These are phyloP conservation scores for Phylloboletellus chloephorus DNA, from an alignment of 1,284 basidiomycete genomes.

Conservation along the genomic window DNA sequence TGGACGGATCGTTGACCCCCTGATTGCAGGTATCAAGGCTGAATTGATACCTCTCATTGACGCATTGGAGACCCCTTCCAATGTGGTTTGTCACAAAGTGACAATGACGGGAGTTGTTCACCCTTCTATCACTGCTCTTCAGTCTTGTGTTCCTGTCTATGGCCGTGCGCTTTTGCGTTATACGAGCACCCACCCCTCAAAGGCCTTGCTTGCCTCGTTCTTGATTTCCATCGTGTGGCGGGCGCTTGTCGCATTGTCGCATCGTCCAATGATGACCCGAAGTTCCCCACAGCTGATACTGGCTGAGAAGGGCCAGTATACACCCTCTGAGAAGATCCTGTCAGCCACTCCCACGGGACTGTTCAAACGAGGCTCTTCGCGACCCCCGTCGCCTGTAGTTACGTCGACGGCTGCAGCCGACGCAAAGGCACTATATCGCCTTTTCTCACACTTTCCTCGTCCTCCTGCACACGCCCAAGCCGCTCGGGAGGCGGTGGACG, in stretches of 20 bases:
- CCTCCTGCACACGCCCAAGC: conserved; percentile 48
- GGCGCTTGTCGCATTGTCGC: conserved; percentile 60
- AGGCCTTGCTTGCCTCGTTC: conserved; percentile 58
- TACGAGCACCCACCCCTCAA: conserved; percentile 46
- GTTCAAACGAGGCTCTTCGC: conserved; percentile 64
- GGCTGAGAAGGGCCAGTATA: conserved; percentile 37
- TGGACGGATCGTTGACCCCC: conserved; percentile 57
- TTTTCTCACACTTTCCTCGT: conserved; percentile 56
- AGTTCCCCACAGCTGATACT: conserved; percentile 25
- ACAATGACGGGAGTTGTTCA: conserved; percentile 43
- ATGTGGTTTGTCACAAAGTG: conserved; percentile 32
- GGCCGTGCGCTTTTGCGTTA: conserved; percentile 53
- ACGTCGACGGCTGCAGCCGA: conserved; percentile 48
- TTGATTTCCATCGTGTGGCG: conserved; percentile 70
- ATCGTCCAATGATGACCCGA: conserved; percentile 43
- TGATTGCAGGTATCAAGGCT: conserved; percentile 55
- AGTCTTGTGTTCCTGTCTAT: conserved; percentile 55
- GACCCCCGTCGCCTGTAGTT: conserved; percentile 53
- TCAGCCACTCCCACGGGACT: conserved; percentile 52
- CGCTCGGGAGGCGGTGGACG: conserved; percentile 70
- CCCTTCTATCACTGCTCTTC: conserved; percentile 54
- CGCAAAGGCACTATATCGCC: conserved; percentile 52
- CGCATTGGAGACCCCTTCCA: conserved; percentile 47
- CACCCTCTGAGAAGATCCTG: conserved; percentile 39
- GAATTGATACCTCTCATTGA: conserved; percentile 58